Base-by-base conservation (phyloP, 2,329 filamentous ascomycete genomes). In the Stemphylium lycopersici region DNA sequence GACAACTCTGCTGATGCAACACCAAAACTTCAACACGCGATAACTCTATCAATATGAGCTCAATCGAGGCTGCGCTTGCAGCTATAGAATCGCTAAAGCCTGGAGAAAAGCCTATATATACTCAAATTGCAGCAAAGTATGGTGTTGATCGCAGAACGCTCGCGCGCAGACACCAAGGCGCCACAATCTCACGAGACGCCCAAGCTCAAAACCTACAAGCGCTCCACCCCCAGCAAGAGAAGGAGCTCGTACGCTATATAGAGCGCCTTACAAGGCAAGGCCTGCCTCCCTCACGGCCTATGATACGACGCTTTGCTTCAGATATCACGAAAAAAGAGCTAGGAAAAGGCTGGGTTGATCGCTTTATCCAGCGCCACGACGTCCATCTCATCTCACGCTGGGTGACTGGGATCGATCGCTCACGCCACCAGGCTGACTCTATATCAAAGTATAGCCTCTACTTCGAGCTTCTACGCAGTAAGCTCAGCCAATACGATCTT, bases 371-470 rank as follows among this genome's bases (percentile, higher is more conserved):
- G 24, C 38, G 45, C 13, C 16, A 57, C 26, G 22, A 24, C 3
- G 22, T 24, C 6, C 2, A 24, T 24, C 22, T 24, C 2, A 24
- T 24, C 22, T 24, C 22, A 24, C 22, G 22, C 4, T 24, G 22
- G 22, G 22, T 6, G 6, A 24, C 22, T 4, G 6, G 22, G 22
- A 24, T 24, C 22, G 13, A 41, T 37, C 48, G 48, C 16, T 37
- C 4, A 12, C 16, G 34, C 34, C 53, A 56, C 53, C 40, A 48
- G 24, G 53, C 54, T 38, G 48, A 57, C 37, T 49, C 55, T 33
- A 32, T 4, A 8, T 16, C 10, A 37, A 57, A 57, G 29, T 57
- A 53, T 26, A 37, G n/a, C 24, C 36, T 55, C 16, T 58, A 58
- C 29, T 55, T 55, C 29, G 18, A 55, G 4, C 46, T 58, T 10